Percentiles rank a stretch among this genome's conserved stretches.
Conservation (phyloP, 129 eudicot genomes). For the Gnaphalium uliginosum region DNA sequence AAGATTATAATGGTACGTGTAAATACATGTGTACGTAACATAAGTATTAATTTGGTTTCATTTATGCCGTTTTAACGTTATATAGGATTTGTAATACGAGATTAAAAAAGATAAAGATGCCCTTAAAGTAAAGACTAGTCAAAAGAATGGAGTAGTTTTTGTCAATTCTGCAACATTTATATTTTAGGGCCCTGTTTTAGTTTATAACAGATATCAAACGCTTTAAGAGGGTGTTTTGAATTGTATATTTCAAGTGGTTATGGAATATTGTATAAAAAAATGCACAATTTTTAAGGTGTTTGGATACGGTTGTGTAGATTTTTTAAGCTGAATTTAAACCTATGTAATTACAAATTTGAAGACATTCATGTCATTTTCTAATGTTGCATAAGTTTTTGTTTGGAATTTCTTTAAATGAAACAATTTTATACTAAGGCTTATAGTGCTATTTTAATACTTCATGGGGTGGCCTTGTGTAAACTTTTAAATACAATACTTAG, state of each 20-base stretch:
- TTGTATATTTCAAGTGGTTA: too few species aligned
- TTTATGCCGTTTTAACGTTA: not conserved
- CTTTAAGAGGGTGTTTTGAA: too few species aligned
- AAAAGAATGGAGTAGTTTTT: too few species aligned
- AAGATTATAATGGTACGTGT: not conserved
- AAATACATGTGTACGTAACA: not conserved
- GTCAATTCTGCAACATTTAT: too few species aligned
- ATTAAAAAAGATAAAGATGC: not conserved
- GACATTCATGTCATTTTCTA: not conserved
- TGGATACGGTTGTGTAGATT: too few species aligned
- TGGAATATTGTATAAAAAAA: not conserved
- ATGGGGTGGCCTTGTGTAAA: not conserved
- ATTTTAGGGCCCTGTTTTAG: too few species aligned
- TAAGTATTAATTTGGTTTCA: not conserved
- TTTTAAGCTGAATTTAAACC: not conserved
- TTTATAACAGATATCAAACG: too few species aligned
- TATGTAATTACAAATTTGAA: not conserved
- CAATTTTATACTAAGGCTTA: not conserved
- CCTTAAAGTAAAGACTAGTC: not conserved
- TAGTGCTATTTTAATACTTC: not conserved
- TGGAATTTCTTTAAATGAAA: not conserved
- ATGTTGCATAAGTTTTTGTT: not conserved
- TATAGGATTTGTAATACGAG: not conserved
- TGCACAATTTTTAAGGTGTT: not conserved
- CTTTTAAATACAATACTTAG: too few species aligned